Evolutionary conservation across 192 early-diverging fungal genomes (phyloP).

Genomic region (Dissophora globulifera): DNA sequence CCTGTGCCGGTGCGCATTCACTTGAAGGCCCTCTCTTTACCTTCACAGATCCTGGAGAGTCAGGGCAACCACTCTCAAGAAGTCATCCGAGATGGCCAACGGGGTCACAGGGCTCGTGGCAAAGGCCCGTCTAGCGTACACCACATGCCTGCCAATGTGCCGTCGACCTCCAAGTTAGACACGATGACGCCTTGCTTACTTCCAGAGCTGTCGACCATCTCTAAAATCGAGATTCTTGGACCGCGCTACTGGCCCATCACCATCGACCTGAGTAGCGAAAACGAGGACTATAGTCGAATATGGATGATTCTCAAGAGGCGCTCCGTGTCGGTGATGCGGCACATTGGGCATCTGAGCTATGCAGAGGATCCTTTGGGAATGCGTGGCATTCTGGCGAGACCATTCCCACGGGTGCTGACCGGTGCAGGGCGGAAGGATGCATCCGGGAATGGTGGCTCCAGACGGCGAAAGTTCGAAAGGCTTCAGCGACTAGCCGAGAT

Average conservation of each 20-base stretch:
- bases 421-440: background rate
- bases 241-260: conserved; percentile 67
- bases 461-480: conserved; percentile 3
- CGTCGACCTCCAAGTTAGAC: conserved; percentile 18
- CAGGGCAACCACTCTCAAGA: background rate
- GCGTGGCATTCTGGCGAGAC: conserved; percentile 37
- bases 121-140: too few relatives aligned
- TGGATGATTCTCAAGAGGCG: conserved; percentile 49
- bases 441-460: conserved; percentile 1
- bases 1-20: conserved; percentile 65
- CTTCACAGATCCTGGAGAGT: conserved; percentile 1
- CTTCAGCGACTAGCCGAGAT: background rate
- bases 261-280: conserved; percentile 53
- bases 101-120: background rate
- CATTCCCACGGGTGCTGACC: conserved; percentile 35
- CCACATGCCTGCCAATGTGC: too few relatives aligned
- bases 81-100: background rate
- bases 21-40: conserved; percentile 35
- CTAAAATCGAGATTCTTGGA: conserved; percentile 61
- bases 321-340: conserved; percentile 57
- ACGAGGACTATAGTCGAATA: conserved; percentile 22
- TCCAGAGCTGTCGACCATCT: conserved; percentile 62
- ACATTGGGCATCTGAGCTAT: conserved; percentile 60
- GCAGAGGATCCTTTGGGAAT: conserved; percentile 43
- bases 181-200: conserved; percentile 70